A percentile compares a stretch with the other conserved stretches of the same genome.
These are phyloP conservation scores for Fraxinus xanthoxyloides DNA, from an alignment of 305 asterid species.

Conservation along the genomic window DNA sequence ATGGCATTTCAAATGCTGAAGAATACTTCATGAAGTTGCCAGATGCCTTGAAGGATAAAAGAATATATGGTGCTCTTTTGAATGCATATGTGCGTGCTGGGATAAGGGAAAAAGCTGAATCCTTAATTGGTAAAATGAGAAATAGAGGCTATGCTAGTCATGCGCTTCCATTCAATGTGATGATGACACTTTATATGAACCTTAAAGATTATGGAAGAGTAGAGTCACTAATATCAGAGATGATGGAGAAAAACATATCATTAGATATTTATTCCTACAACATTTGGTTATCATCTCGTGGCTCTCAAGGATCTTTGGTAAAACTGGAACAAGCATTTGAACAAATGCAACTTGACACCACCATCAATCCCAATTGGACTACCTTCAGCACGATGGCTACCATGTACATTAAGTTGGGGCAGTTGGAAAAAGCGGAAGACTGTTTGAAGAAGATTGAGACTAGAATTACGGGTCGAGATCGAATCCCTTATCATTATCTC, in stretches of 20 bases:
- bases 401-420: slow-evolving; percentile 52
- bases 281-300: slow-evolving; percentile 76
- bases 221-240: slow-evolving; percentile 60
- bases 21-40: slow-evolving; percentile 63
- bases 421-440: slow-evolving; percentile 57
- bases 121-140: slow-evolving; percentile 63
- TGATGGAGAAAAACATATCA: slow-evolving; percentile 57
- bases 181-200: slow-evolving; percentile 89
- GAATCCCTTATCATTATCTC: slow-evolving; percentile 76
- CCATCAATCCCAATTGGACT: slow-evolving; percentile 70
- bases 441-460: slow-evolving; percentile 61
- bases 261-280: slow-evolving; percentile 75
- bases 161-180: slow-evolving; percentile 81
- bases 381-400: slow-evolving; percentile 89
- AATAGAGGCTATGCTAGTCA: slow-evolving; percentile 55
- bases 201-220: slow-evolving; percentile 58
- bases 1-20: slow-evolving; percentile 76
- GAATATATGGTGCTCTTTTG: slow-evolving; percentile 77
- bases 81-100: slow-evolving; percentile 66
- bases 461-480: slow-evolving; percentile 66
- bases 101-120: slow-evolving; percentile 76
- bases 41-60: slow-evolving; percentile 67
- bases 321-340: slow-evolving; percentile 69
- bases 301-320: slow-evolving; percentile 53
- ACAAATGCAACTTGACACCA: slow-evolving; percentile 55